A percentile compares a stretch with the other conserved stretches of the same genome.
phyloP scores from a whole-genome alignment of 345 rosid species.

The Bruguiera gymnorhiza region DNA sequence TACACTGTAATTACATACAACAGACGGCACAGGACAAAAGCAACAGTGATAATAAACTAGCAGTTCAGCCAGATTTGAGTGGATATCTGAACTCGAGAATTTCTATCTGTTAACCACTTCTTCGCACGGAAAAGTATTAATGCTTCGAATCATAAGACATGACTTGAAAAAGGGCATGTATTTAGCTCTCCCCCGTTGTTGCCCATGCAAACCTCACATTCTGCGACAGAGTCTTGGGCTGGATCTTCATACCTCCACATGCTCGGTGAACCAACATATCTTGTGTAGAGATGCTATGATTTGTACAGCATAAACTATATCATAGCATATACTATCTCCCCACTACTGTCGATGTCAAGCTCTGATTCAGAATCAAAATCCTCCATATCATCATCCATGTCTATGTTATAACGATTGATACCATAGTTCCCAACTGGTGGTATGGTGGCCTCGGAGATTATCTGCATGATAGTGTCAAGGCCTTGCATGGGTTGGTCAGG shows the following conservation, averaged over 20 bases:
- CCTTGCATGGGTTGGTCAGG: constrained; percentile 34
- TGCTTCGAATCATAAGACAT: constrained; percentile 17
- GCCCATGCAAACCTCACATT: constrained; percentile 4
- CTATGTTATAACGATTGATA: constrained; percentile 16
- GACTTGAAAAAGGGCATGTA: constrained; percentile 6
- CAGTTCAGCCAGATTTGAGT: not conserved
- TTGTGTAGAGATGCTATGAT: constrained; percentile 3
- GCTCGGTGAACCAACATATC: constrained; percentile 1
- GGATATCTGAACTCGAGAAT: constrained; percentile 6
- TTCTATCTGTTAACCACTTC: constrained; percentile 1
- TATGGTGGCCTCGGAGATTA: constrained; percentile 30
- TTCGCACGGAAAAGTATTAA: constrained; percentile 7
- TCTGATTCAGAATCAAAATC: constrained; percentile 33
- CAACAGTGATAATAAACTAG: constrained; percentile 5
- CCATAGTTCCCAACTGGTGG: constrained; percentile 23
- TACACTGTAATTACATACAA: not conserved
- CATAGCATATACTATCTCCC: constrained; percentile 30
- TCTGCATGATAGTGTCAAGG: constrained; percentile 30
- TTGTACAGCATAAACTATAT: not conserved
- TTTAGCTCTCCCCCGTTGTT: constrained; percentile 13
- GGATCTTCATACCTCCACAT: not conserved
- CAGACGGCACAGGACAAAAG: constrained; percentile 3
- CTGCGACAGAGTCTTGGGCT: not conserved
- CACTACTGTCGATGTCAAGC: constrained; percentile 34
- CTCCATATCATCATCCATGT: constrained; percentile 33